These are phyloP conservation scores for Phytophthora hibernalis DNA, from an alignment of 352 stramenopile species.

Conservation along the genomic window DNA sequence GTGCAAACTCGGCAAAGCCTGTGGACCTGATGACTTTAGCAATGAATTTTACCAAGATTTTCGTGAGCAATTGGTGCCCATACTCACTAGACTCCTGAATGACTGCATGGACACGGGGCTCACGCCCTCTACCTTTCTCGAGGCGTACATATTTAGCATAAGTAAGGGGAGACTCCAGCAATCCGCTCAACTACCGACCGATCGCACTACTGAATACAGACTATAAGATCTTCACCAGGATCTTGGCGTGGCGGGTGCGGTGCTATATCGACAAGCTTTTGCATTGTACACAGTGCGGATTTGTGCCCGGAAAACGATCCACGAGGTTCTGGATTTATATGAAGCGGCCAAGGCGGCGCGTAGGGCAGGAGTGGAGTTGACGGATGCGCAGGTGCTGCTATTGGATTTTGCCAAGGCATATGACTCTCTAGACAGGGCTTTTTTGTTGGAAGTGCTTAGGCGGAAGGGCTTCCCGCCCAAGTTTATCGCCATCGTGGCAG, in stretches of 20 bases:
- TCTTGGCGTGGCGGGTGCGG: slow-evolving; percentile 5
- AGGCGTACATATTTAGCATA: slow-evolving; percentile 8
- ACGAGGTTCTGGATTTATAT: slow-evolving; percentile 6
- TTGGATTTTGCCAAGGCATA: slow-evolving; percentile 19
- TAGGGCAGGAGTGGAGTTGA: not conserved
- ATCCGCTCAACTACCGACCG: slow-evolving; percentile 8
- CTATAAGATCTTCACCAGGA: slow-evolving; percentile 13
- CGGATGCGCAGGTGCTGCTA: not conserved
- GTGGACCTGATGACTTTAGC: not conserved
- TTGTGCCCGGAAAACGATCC: slow-evolving; percentile 5
- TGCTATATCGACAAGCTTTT: not conserved
- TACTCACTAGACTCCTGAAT: slow-evolving; percentile 1
- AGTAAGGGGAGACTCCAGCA: slow-evolving; percentile 3
- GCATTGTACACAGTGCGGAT: slow-evolving; percentile 1
- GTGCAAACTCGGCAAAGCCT: slow-evolving; percentile 1
- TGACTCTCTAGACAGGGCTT: slow-evolving; percentile 11
- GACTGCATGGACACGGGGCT: not conserved
- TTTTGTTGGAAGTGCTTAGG: slow-evolving; percentile 9
- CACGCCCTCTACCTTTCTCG: not conserved
- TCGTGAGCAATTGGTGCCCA: not conserved
- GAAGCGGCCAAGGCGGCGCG: slow-evolving; percentile 2
- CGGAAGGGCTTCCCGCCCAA: not conserved
- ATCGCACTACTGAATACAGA: slow-evolving; percentile 6
- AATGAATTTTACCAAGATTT: slow-evolving; percentile 11
- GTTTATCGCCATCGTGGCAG: not conserved